Evolutionary conservation across 352 stramenopile species (phyloP).

Genomic region (Phytophthora pseudosyringae): DNA sequence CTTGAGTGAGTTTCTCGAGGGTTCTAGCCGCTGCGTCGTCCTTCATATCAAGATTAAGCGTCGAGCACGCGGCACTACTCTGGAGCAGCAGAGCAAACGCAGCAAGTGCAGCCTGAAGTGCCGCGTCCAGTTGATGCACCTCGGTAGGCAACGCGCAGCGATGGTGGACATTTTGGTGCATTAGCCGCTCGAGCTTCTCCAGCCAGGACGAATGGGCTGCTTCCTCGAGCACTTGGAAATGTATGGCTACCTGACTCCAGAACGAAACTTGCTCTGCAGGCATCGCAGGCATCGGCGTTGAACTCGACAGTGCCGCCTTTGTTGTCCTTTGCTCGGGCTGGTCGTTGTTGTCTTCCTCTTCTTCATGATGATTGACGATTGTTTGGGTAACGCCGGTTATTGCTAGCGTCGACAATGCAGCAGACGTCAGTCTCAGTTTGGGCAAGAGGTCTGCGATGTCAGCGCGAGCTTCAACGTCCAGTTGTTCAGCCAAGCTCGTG

Average conservation of each 20-base stretch:
- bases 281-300: not conserved
- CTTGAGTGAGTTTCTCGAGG: conserved; percentile 37
- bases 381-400: not conserved
- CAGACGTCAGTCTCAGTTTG: conserved; percentile 25
- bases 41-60: conserved; percentile 13
- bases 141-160: conserved; percentile 45
- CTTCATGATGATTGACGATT: conserved; percentile 4
- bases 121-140: conserved; percentile 36
- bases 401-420: conserved; percentile 6
- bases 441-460: conserved; percentile 15
- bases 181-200: conserved; percentile 47
- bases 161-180: conserved; percentile 68
- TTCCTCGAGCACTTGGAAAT: conserved; percentile 38
- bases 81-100: conserved; percentile 25
- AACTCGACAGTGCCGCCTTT: not conserved
- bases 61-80: conserved; percentile 20
- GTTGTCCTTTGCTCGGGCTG: conserved; percentile 15
- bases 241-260: conserved; percentile 25
- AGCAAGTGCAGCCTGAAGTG: conserved; percentile 30
- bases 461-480: conserved; percentile 37
- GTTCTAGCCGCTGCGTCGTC: conserved; percentile 25
- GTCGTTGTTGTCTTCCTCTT: conserved; percentile 40
- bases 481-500: conserved; percentile 39
- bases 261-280: conserved; percentile 19
- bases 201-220: conserved; percentile 39